Evolutionary conservation across 2,329 filamentous ascomycete species (phyloP).

Genomic region (Colletotrichum spaethianum): DNA sequence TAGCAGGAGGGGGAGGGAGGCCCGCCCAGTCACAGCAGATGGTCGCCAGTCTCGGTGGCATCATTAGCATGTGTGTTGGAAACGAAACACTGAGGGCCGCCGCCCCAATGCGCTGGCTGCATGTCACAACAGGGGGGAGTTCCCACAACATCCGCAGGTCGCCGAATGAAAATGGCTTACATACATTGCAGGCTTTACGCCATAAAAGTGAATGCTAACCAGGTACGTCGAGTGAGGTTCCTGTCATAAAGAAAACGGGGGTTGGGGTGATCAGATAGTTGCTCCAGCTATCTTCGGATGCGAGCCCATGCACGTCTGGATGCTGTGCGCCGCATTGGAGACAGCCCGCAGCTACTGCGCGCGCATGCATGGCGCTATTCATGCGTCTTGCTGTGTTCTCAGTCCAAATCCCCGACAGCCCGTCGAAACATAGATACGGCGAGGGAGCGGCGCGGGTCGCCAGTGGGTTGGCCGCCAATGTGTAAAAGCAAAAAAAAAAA

Average conservation of each 20-base stretch:
- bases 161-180: conserved; percentile 20
- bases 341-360: conserved; percentile 33
- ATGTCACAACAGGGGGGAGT: conserved; percentile 18
- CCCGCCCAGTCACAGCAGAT: conserved; percentile 2
- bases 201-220: background rate
- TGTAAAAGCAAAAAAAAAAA: background rate
- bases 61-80: conserved; percentile 26
- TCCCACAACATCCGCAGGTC: conserved; percentile 10
- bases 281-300: conserved; percentile 26
- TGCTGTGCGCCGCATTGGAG: conserved; percentile 33
- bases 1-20: conserved; percentile 8
- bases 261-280: conserved; percentile 17
- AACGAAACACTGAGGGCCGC: conserved; percentile 28
- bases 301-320: conserved; percentile 33
- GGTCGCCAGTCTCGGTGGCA: background rate
- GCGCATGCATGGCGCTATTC: conserved; percentile 39
- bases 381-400: conserved; percentile 25
- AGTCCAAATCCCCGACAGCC: background rate
- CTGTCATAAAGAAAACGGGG: conserved; percentile 3
- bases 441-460: conserved; percentile 8
- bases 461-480: background rate
- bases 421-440: conserved; percentile 1
- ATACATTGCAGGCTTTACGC: background rate
- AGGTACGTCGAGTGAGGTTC: conserved; percentile 11
- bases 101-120: conserved; percentile 27